A percentile compares a stretch with the other conserved stretches of the same genome.
These are phyloP conservation scores for Apophysomyces trapeziformis DNA, from an alignment of 371 early-diverging fungal genomes.

Conservation along the genomic window DNA sequence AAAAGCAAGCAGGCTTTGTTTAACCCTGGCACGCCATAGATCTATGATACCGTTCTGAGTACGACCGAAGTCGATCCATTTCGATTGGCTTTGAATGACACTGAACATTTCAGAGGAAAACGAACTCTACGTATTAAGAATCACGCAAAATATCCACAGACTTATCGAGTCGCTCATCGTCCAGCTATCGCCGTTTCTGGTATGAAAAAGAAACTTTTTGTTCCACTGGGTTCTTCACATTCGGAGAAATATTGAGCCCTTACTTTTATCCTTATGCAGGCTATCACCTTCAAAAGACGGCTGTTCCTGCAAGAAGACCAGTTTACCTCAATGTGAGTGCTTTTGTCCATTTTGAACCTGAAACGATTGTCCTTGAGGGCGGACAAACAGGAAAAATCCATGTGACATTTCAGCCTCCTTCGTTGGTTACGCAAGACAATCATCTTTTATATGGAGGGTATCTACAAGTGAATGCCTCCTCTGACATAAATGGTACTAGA, in stretches of 20 bases:
- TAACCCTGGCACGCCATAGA: neutral
- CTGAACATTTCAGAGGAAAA: constrained; percentile 6
- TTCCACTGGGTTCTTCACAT: no score
- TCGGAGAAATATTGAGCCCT: constrained; percentile 1
- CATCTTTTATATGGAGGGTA: constrained; percentile 18
- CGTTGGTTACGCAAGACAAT: neutral
- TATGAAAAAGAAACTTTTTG: neutral
- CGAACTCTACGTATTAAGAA: constrained; percentile 10
- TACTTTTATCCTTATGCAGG: constrained; percentile 12
- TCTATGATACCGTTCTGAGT: constrained; percentile 19
- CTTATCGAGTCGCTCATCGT: constrained; percentile 8
- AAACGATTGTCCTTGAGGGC: neutral
- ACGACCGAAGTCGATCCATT: constrained; percentile 12
- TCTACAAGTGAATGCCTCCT: neutral
- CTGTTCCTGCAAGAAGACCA: constrained; percentile 14
- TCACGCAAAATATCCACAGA: neutral
- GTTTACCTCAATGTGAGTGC: neutral
- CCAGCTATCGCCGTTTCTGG: constrained; percentile 13
- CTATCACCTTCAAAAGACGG: constrained; percentile 13
- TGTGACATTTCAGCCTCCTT: constrained; percentile 4
- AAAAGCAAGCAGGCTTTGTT: neutral
- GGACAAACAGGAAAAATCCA: neutral
- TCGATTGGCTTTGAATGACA: constrained; percentile 23
- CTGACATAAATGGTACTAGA: neutral
- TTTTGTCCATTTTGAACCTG: constrained; percentile 9